phyloP scores from a whole-genome alignment of 1,284 basidiomycete genomes.

The Anthracocystis panici-leucophaei region DNA sequence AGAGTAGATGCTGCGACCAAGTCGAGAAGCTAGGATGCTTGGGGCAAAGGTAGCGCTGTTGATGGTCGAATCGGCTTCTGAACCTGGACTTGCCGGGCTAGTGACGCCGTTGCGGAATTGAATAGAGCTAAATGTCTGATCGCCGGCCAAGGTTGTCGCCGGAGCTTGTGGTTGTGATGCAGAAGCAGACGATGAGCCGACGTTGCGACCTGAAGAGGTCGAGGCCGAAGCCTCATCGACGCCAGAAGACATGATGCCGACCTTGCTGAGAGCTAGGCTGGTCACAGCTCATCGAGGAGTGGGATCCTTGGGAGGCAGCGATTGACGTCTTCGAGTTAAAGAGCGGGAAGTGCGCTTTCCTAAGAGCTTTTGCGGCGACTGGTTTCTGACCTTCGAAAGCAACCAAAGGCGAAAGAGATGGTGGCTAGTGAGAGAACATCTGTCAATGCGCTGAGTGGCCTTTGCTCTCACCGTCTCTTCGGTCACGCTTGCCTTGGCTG shows the following conservation, averaged over 20 bases:
- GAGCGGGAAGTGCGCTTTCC: neutral
- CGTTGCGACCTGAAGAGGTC: conserved; percentile 11
- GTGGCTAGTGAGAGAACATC: too few species aligned
- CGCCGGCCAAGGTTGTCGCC: neutral
- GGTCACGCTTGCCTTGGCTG: too few species aligned
- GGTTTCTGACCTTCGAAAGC: too few species aligned
- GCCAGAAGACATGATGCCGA: conserved; percentile 16
- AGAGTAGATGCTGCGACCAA: conserved; percentile 38
- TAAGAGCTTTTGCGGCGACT: too few species aligned
- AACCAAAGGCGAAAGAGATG: neutral
- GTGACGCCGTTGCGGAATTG: conserved; percentile 35
- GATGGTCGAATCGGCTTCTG: conserved; percentile 48
- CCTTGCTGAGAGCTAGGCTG: conserved; percentile 5
- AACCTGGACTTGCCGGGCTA: conserved; percentile 42
- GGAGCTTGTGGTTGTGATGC: conserved; percentile 2
- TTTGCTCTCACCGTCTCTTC: too few species aligned
- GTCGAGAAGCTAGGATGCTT: conserved; percentile 35
- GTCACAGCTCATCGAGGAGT: conserved; percentile 16
- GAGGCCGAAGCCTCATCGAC: conserved; percentile 9
- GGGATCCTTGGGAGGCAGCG: neutral
- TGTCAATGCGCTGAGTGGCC: too few species aligned
- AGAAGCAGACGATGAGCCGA: conserved; percentile 3
- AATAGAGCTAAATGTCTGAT: conserved; percentile 12
- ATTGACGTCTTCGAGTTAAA: neutral
- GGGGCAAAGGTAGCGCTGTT: conserved; percentile 38